Evolutionary conservation across 2,329 filamentous ascomycete genomes (phyloP).

Genomic region (Claviceps digitariae): DNA sequence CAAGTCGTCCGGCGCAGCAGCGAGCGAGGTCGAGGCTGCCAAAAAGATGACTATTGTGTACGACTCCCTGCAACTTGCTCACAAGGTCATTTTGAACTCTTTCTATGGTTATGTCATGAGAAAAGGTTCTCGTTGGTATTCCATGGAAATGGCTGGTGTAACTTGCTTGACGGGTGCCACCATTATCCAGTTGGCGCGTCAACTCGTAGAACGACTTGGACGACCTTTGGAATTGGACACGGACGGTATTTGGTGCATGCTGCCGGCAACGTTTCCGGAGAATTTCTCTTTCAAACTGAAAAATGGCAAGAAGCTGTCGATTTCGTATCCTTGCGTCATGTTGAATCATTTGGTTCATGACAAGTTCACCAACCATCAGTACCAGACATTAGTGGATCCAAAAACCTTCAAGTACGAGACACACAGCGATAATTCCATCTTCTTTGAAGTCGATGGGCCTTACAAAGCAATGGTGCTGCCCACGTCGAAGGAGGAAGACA

Average conservation of each 20-base stretch:
- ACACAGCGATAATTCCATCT: slow-evolving; percentile 97
- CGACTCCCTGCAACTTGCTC: slow-evolving; percentile 88
- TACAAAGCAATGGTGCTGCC: slow-evolving; percentile 96
- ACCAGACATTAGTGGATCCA: slow-evolving; percentile 75
- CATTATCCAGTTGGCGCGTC: slow-evolving; percentile 92
- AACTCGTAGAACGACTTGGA: slow-evolving; percentile 85
- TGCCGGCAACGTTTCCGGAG: slow-evolving; percentile 90
- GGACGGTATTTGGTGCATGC: slow-evolving; percentile 99
- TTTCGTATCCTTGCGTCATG: slow-evolving; percentile 98
- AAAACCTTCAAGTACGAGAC: slow-evolving; percentile 83
- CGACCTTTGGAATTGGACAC: slow-evolving; percentile 90
- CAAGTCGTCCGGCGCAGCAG: slow-evolving; percentile 65
- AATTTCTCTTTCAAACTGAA: slow-evolving; percentile 92
- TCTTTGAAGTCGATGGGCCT: slow-evolving; percentile 96
- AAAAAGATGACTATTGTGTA: slow-evolving; percentile 99
- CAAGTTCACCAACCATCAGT: slow-evolving; percentile 93
- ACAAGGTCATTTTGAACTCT: slow-evolving; percentile 98
- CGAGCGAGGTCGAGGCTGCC: slow-evolving; percentile 71
- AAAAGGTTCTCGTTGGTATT: slow-evolving; percentile 98
- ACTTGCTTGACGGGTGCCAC: slow-evolving; percentile 92
- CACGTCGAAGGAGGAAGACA: slow-evolving; percentile 97
- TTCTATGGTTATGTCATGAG: slow-evolving; percentile 99
- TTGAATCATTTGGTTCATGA: slow-evolving; percentile 93
- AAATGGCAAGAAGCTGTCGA: slow-evolving; percentile 89
- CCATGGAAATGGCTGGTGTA: slow-evolving; percentile 97